Conservation (phyloP, 345 rosid species). For the Eucalyptus cladocalyx region DNA sequence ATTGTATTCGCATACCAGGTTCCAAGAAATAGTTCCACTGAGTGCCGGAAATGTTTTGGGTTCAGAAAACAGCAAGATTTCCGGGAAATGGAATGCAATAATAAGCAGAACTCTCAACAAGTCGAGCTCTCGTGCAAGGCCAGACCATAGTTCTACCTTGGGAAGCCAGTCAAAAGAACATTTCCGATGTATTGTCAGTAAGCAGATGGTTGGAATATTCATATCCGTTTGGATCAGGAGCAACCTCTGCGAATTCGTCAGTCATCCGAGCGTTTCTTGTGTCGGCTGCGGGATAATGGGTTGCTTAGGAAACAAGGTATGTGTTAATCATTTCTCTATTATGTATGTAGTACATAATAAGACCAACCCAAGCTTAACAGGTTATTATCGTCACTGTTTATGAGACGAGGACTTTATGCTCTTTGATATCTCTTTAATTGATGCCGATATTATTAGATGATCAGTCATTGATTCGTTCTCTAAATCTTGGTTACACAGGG, state of each 20-base stretch:
- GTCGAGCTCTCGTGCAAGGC: not conserved
- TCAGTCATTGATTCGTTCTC: not conserved
- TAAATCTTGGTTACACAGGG: not conserved
- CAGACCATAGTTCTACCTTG: not conserved
- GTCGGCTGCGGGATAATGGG: slow-evolving; percentile 14
- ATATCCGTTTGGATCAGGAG: slow-evolving; percentile 2
- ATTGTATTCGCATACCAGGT: slow-evolving; percentile 2
- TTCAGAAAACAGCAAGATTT: slow-evolving; percentile 3
- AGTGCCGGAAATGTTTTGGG: slow-evolving; percentile 19
- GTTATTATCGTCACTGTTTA: not conserved
- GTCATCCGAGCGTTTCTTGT: not conserved
- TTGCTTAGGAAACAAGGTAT: slow-evolving; percentile 16
- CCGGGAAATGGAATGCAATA: slow-evolving; percentile 9
- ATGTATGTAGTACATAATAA: not conserved
- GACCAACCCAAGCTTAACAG: not conserved
- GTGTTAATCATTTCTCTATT: not conserved
- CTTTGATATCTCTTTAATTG: not conserved
- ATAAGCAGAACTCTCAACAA: slow-evolving; percentile 9
- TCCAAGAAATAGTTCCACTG: slow-evolving; percentile 36
- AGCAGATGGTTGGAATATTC: slow-evolving; percentile 13
- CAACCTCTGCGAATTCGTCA: not conserved
- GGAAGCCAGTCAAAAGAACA: not conserved
- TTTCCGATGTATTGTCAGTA: slow-evolving; percentile 3
- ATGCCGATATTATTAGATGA: not conserved
- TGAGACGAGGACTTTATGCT: not conserved